Conservation (phyloP, 331 rosid genomes). For the Cucumis variabilis region DNA sequence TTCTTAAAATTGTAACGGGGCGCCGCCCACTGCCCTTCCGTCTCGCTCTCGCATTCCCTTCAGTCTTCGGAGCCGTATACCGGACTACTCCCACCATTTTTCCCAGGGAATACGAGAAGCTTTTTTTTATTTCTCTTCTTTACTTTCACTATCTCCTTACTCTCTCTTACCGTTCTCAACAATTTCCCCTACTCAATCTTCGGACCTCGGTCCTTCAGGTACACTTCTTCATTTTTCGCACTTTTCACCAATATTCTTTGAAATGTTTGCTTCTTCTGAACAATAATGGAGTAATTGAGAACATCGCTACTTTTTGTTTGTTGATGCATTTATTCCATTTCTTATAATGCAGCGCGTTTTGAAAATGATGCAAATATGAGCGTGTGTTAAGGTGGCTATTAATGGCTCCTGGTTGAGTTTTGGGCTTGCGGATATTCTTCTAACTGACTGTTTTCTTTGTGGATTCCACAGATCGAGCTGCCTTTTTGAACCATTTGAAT, state of each 20-base stretch:
- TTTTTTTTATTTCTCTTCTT: neutral
- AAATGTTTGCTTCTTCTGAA: neutral
- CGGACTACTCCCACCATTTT: slow-evolving; percentile 16
- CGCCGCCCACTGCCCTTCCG: slow-evolving; percentile 4
- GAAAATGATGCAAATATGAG: neutral
- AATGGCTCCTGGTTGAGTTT: slow-evolving; percentile 2
- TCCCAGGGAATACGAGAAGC: slow-evolving; percentile 18
- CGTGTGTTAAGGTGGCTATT: neutral
- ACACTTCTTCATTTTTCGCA: neutral
- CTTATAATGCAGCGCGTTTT: neutral
- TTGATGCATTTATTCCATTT: neutral
- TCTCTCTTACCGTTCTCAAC: neutral
- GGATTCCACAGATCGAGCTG: slow-evolving; percentile 49
- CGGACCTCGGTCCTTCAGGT: slow-evolving; percentile 13
- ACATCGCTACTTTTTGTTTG: neutral
- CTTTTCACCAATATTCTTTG: too few species aligned
- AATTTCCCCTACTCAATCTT: neutral
- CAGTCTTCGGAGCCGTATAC: neutral
- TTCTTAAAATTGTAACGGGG: slow-evolving; percentile 2
- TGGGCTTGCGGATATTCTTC: neutral
- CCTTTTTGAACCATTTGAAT: slow-evolving; percentile 37
- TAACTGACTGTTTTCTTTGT: slow-evolving; percentile 14
- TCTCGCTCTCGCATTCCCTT: slow-evolving; percentile 20
- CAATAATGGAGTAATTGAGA: neutral
- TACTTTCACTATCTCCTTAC: neutral